Conservation (phyloP, 495 filamentous ascomycete species). For the Xylaria sp. region DNA sequence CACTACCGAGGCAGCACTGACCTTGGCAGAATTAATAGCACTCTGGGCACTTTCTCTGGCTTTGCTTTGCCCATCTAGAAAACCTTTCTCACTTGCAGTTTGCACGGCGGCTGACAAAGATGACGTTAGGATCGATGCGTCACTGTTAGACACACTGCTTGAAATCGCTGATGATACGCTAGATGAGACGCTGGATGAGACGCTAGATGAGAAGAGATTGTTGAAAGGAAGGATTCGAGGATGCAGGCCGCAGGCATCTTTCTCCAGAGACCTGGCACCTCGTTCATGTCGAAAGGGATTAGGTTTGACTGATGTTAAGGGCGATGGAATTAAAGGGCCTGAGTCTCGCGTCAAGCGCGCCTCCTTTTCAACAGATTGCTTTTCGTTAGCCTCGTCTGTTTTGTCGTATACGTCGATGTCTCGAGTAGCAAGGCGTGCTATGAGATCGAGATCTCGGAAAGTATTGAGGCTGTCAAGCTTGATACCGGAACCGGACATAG, state of each 20-base stretch:
- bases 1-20: conserved; percentile 31
- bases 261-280: too few relatives aligned
- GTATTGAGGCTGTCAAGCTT: neutral
- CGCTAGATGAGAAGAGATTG: neutral
- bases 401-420: neutral
- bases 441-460: neutral
- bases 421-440: too few relatives aligned
- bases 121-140: neutral
- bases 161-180: conserved; percentile 30
- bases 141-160: conserved; percentile 2
- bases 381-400: neutral
- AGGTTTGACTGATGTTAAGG: neutral
- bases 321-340: neutral
- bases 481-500: neutral
- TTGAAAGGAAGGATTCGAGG: neutral
- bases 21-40: conserved; percentile 24
- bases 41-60: conserved; percentile 30
- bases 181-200: conserved; percentile 18
- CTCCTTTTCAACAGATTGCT: neutral
- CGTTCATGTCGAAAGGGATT: neutral
- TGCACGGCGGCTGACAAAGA: conserved; percentile 18
- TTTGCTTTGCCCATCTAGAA: conserved; percentile 13
- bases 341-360: neutral
- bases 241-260: neutral
- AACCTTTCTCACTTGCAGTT: neutral